Conservation (phyloP, 352 stramenopile species). For the Phytophthora vignae region DNA sequence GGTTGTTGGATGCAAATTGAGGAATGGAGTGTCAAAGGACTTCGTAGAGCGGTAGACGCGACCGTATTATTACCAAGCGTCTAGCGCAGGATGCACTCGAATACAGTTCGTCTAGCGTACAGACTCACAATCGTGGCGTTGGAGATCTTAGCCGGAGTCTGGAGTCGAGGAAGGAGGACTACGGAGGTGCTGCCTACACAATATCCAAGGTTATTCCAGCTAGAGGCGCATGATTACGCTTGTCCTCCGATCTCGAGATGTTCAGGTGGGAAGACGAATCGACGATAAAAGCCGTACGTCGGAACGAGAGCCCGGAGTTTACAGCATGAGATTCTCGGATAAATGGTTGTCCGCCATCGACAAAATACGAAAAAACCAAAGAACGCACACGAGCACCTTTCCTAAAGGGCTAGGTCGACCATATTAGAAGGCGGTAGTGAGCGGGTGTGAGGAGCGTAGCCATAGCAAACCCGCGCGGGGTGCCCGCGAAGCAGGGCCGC, state of each 20-base stretch:
- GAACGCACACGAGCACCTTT: no score
- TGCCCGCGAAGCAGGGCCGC: no score
- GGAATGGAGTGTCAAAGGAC: constrained; percentile 4
- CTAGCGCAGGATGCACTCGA: background rate
- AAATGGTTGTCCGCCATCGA: no score
- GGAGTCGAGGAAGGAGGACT: background rate
- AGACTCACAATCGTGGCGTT: constrained; percentile 18
- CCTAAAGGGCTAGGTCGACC: no score
- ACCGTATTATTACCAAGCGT: background rate
- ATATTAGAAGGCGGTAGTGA: no score
- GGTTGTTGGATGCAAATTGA: constrained; percentile 9
- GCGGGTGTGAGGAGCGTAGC: no score
- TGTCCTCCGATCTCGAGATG: constrained; percentile 17
- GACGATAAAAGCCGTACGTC: constrained; percentile 25
- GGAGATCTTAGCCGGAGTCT: constrained; percentile 14
- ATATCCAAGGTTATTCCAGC: background rate
- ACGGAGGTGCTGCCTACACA: background rate
- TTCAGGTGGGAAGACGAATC: constrained; percentile 14
- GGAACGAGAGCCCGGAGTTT: constrained; percentile 9
- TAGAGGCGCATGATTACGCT: constrained; percentile 4
- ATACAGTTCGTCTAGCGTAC: constrained; percentile 15
- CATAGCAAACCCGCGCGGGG: no score
- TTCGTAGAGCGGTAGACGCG: background rate
- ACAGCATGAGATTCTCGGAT: background rate
- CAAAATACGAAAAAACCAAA: no score